Evolutionary conservation across 2,329 filamentous ascomycete species (phyloP).

Genomic region (Fusarium humuli): DNA sequence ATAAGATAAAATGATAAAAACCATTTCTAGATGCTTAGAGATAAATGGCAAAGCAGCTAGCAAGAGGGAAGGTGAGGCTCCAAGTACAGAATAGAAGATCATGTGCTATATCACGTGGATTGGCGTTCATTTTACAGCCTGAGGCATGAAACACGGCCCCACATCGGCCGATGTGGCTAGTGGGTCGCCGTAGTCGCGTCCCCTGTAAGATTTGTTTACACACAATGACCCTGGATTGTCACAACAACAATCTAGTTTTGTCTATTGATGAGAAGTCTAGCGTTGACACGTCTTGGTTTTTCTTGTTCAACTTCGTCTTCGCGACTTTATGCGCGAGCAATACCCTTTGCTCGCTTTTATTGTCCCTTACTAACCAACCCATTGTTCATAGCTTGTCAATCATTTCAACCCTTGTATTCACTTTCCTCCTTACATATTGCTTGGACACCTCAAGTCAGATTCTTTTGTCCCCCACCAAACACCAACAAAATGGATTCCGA

Average conservation of each 20-base stretch:
- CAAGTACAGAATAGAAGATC: background rate
- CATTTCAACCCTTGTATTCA: constrained; percentile 27
- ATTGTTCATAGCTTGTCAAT: constrained; percentile 38
- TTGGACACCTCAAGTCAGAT: constrained; percentile 33
- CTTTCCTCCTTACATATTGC: constrained; percentile 32
- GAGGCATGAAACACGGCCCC: constrained; percentile 43
- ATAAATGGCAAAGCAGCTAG: background rate
- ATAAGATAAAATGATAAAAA: background rate
- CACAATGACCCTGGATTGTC: constrained; percentile 38
- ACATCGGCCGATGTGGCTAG: constrained; percentile 12
- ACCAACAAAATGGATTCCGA: constrained; percentile 65
- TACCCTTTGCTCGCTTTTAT: constrained; percentile 33
- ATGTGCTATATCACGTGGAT: constrained; percentile 35
- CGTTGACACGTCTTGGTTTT: constrained; percentile 40
- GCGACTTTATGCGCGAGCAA: constrained; percentile 43
- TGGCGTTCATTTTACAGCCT: constrained; percentile 19
- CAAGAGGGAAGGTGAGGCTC: background rate
- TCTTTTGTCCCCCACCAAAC: constrained; percentile 24
- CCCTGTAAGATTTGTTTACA: constrained; percentile 49
- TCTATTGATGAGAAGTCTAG: constrained; percentile 39
- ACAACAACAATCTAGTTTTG: constrained; percentile 47
- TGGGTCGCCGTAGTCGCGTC: constrained; percentile 40
- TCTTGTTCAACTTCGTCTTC: constrained; percentile 42
- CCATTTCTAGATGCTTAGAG: background rate
- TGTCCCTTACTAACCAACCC: constrained; percentile 22